These are phyloP conservation scores for Podila verticillata DNA, from an alignment of 192 early-diverging fungal genomes.

Conservation along the genomic window DNA sequence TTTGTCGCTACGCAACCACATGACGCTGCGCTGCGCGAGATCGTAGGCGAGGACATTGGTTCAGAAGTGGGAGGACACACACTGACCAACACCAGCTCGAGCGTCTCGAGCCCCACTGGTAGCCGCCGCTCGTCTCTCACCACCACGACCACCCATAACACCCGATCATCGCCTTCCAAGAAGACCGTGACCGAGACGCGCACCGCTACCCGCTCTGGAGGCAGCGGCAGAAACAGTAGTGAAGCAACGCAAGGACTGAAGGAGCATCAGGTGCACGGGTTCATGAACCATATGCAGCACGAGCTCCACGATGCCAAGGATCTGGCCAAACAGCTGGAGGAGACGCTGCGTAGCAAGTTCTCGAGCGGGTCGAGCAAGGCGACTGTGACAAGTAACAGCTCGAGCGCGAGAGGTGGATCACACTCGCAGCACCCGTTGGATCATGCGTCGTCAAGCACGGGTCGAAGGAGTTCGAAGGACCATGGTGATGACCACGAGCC, in stretches of 20 bases:
- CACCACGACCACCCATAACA: not conserved
- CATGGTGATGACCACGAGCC: not conserved
- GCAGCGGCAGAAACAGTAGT: slow-evolving; percentile 12
- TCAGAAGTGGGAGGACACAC: not conserved
- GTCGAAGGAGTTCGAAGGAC: not conserved
- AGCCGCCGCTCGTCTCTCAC: not conserved
- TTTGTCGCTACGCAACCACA: not conserved
- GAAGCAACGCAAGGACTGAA: slow-evolving; percentile 17
- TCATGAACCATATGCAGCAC: slow-evolving; percentile 22
- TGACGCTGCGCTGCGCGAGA: not conserved
- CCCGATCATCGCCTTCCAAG: not conserved
- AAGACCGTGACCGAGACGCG: not conserved
- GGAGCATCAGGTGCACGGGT: slow-evolving; percentile 24
- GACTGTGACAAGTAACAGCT: not conserved
- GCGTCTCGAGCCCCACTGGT: no score
- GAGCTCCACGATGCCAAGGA: slow-evolving; percentile 21
- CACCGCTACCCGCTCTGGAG: not conserved
- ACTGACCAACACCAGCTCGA: not conserved
- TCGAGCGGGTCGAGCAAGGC: not conserved
- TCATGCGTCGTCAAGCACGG: not conserved
- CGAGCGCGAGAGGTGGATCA: not conserved
- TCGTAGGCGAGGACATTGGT: not conserved
- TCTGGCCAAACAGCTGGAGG: slow-evolving; percentile 9
- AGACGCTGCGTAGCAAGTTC: slow-evolving; percentile 19
- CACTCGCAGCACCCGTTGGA: not conserved